These are phyloP conservation scores for Tetradesmus lagerheimii DNA, from an alignment of 139 green algal genomes.

Conservation along the genomic window DNA sequence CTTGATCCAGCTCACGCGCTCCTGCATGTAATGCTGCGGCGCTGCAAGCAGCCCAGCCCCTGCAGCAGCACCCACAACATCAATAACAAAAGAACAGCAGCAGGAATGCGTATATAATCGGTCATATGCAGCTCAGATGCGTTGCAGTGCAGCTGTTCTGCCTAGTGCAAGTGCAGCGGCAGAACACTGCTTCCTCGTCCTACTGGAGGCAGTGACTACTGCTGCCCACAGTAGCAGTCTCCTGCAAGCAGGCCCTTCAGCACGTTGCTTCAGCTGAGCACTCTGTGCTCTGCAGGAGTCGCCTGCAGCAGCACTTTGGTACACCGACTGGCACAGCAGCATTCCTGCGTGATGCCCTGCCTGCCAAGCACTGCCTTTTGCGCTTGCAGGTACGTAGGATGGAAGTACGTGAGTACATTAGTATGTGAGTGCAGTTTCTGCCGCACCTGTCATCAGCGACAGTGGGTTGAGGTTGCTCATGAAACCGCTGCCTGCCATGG, in stretches of 20 bases:
- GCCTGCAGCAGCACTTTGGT: not conserved
- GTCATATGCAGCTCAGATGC: not conserved
- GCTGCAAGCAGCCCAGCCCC: constrained; percentile 49
- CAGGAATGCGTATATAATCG: not conserved
- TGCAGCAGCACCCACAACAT: constrained; percentile 25
- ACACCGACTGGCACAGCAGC: no score
- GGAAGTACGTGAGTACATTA: no score
- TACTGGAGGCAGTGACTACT: no score
- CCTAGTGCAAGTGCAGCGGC: no score
- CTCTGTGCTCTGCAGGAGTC: not conserved
- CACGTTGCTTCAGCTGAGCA: not conserved
- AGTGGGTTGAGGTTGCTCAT: constrained; percentile 52
- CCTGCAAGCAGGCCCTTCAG: no score
- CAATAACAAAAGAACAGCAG: not conserved
- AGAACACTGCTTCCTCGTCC: no score
- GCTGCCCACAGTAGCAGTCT: no score
- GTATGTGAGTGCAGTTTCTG: no score
- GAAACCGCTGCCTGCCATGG: constrained; percentile 28
- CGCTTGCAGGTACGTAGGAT: no score
- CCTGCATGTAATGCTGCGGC: constrained; percentile 73
- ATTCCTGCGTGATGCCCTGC: not conserved
- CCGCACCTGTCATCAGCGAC: constrained; percentile 52
- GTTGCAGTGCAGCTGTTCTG: not conserved
- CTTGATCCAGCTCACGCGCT: constrained; percentile 67
- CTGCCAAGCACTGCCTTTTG: no score